These are phyloP conservation scores for Botrytis medusae DNA, from an alignment of 2,329 filamentous ascomycete species.

Conservation along the genomic window DNA sequence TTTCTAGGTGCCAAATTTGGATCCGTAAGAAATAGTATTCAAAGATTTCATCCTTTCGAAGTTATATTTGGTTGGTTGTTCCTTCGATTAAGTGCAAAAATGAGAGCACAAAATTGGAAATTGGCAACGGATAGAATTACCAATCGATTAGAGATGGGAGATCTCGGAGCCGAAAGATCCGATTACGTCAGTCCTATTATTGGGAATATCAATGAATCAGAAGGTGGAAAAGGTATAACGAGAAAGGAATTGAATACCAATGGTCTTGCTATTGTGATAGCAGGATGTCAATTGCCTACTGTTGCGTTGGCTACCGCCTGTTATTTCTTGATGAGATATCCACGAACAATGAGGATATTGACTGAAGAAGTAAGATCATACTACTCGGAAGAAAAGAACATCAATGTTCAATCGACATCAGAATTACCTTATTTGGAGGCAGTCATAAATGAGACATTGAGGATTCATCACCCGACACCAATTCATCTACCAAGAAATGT, in stretches of 20 bases:
- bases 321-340: conserved; percentile 38
- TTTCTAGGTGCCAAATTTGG: conserved; percentile 32
- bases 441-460: conserved; percentile 21
- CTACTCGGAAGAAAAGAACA: conserved; percentile 43
- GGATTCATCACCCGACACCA: conserved; percentile 23
- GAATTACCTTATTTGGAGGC: conserved; percentile 17
- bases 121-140: conserved; percentile 28
- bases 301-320: conserved; percentile 25
- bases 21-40: conserved; percentile 28
- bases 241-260: conserved; percentile 23
- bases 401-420: conserved; percentile 36
- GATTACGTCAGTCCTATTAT: conserved; percentile 40
- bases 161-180: conserved; percentile 35
- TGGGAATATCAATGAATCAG: conserved; percentile 24
- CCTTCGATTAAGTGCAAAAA: conserved; percentile 13
- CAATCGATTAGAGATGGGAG: conserved; percentile 24
- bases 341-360: conserved; percentile 38
- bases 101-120: conserved; percentile 22
- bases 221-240: conserved; percentile 26
- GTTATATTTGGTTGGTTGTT: conserved; percentile 19
- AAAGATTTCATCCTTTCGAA: conserved; percentile 24
- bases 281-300: conserved; percentile 24
- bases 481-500: conserved; percentile 14
- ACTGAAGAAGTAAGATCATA: conserved; percentile 43
- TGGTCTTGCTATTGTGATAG: conserved; percentile 23